Conservation (phyloP, 345 rosid species). For the Gynandropsis gynandra region DNA sequence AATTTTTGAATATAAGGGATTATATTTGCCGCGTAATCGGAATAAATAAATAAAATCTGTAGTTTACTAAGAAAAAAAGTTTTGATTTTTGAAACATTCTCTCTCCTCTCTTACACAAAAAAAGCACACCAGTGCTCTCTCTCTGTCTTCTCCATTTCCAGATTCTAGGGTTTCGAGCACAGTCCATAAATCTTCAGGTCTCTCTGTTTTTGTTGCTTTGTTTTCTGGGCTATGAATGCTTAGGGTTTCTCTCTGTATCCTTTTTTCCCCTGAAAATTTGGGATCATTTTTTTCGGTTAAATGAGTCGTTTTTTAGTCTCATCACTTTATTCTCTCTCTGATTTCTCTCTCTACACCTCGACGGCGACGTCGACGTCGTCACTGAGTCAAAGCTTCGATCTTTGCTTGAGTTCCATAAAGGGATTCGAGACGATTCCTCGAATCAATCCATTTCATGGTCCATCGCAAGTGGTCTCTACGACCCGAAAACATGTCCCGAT, state of each 20-base stretch:
- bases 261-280: neutral
- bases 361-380: conserved; percentile 20
- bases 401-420: conserved; percentile 83
- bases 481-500: conserved; percentile 38
- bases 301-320: conserved; percentile 35
- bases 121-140: neutral
- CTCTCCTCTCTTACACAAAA: conserved; percentile 8
- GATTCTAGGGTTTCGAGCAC: conserved; percentile 19
- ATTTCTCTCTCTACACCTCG: conserved; percentile 24
- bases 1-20: no score
- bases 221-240: conserved; percentile 27
- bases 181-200: conserved; percentile 20
- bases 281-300: conserved; percentile 16
- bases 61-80: conserved; percentile 4
- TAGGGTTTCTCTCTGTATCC: neutral
- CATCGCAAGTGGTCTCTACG: conserved; percentile 22
- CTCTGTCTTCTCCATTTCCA: conserved; percentile 12
- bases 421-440: conserved; percentile 49
- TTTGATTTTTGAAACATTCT: conserved; percentile 13
- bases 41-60: neutral
- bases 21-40: conserved; percentile 1
- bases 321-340: conserved; percentile 19
- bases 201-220: conserved; percentile 10
- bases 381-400: conserved; percentile 48
- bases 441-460: conserved; percentile 45